These are phyloP conservation scores for Cercospora citrullina DNA, from an alignment of 2,329 filamentous ascomycete species.

Conservation along the genomic window DNA sequence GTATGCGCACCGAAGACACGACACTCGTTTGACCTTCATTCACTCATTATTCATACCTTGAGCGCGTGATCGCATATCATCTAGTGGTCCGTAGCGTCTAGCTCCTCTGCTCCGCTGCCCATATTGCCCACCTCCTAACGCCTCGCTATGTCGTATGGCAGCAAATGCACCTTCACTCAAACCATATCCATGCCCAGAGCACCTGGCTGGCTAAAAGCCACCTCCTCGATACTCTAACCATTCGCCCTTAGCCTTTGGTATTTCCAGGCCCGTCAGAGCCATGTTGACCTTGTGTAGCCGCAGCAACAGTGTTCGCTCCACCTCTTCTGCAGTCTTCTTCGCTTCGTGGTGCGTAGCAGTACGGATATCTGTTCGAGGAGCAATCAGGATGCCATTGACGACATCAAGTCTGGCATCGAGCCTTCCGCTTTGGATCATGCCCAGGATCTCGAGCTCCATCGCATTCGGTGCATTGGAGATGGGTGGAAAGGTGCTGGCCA, in stretches of 20 bases:
- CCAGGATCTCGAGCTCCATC: conserved; percentile 72
- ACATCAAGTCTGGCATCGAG: conserved; percentile 82
- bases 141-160: conserved; percentile 3
- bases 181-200: neutral
- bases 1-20: neutral
- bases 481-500: conserved; percentile 72
- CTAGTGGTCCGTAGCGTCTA: neutral
- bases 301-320: conserved; percentile 73
- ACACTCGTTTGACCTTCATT: neutral
- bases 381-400: conserved; percentile 75
- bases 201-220: conserved; percentile 9
- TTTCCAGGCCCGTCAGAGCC: conserved; percentile 70
- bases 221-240: conserved; percentile 16
- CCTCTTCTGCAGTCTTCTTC: conserved; percentile 66
- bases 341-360: conserved; percentile 69
- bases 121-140: neutral
- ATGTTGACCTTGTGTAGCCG: conserved; percentile 77
- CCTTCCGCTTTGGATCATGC: conserved; percentile 71
- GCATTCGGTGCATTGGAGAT: conserved; percentile 41
- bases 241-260: conserved; percentile 25
- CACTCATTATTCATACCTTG: neutral
- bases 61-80: neutral
- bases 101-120: neutral
- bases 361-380: conserved; percentile 66
- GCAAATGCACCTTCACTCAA: neutral